These are phyloP conservation scores for Zoysia matrella DNA, from an alignment of 202 grass and related monocot species.

Conservation along the genomic window DNA sequence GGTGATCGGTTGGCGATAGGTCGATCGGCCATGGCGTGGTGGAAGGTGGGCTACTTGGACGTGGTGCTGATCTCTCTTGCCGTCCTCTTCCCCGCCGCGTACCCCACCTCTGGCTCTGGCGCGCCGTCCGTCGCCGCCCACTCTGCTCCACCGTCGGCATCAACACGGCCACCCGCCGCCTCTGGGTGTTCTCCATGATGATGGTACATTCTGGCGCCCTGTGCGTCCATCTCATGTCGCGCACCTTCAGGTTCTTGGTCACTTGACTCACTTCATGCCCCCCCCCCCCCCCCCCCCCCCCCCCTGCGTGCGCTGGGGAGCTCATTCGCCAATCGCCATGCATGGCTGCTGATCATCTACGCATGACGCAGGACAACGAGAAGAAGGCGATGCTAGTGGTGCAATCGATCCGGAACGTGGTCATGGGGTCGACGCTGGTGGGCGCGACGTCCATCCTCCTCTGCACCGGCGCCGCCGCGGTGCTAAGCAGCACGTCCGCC, in stretches of 20 bases:
- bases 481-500: conserved; percentile 82
- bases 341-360: too few relatives aligned
- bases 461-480: conserved; percentile 76
- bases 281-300: too few relatives aligned
- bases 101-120: conserved; percentile 84
- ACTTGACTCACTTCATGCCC: neutral
- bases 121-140: conserved; percentile 49
- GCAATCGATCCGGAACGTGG: conserved; percentile 74
- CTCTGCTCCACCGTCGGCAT: conserved; percentile 58
- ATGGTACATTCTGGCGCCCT: conserved; percentile 21
- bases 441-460: conserved; percentile 78
- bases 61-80: conserved; percentile 62
- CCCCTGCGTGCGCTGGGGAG: neutral
- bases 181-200: conserved; percentile 67
- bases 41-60: conserved; percentile 71
- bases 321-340: too few relatives aligned
- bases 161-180: conserved; percentile 53
- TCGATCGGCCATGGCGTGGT: conserved; percentile 48
- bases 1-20: too few relatives aligned
- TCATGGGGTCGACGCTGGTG: conserved; percentile 89
- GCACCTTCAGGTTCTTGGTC: neutral
- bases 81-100: conserved; percentile 51
- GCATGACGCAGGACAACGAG: conserved; percentile 51
- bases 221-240: neutral
- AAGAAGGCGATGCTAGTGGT: conserved; percentile 74